These are phyloP conservation scores for Penicillium freii DNA, from an alignment of 2,329 filamentous ascomycete species.

Conservation along the genomic window DNA sequence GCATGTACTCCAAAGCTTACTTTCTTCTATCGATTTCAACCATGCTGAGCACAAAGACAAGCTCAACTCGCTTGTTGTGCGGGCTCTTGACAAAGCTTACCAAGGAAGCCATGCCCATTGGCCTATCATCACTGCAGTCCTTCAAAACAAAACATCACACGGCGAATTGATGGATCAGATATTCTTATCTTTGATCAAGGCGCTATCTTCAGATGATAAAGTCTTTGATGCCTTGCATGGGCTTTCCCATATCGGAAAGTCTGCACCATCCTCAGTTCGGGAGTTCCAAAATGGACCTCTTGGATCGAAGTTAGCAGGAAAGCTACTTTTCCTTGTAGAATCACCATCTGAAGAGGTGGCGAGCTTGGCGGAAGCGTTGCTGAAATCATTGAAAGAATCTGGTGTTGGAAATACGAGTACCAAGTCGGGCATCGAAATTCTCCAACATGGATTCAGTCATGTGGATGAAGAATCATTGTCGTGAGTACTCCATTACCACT, in stretches of 20 bases:
- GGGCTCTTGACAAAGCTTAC: constrained; percentile 37
- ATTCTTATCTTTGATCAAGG: constrained; percentile 41
- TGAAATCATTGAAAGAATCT: constrained; percentile 34
- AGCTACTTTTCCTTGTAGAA: constrained; percentile 54
- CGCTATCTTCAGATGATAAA: constrained; percentile 41
- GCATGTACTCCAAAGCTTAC: constrained; percentile 39
- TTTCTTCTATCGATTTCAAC: constrained; percentile 39
- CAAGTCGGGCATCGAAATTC: constrained; percentile 51
- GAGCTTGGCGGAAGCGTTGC: constrained; percentile 38
- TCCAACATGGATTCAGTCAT: constrained; percentile 52
- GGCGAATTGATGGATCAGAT: constrained; percentile 36
- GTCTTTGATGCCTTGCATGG: constrained; percentile 43
- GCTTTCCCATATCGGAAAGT: constrained; percentile 45
- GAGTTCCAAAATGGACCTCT: constrained; percentile 45
- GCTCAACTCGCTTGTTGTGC: constrained; percentile 37
- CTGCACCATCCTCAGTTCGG: constrained; percentile 42
- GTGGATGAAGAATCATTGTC: constrained; percentile 46
- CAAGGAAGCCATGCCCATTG: constrained; percentile 38
- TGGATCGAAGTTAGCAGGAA: constrained; percentile 53
- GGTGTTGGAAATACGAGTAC: constrained; percentile 42
- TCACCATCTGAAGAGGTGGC: constrained; percentile 53
- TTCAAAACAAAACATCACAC: constrained; percentile 39
- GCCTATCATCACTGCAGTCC: constrained; percentile 39
- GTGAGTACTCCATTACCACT: constrained; percentile 36
- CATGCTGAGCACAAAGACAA: constrained; percentile 36